phyloP scores from a whole-genome alignment of 768 basidiomycete species.

The Macrocybe gigantea region DNA sequence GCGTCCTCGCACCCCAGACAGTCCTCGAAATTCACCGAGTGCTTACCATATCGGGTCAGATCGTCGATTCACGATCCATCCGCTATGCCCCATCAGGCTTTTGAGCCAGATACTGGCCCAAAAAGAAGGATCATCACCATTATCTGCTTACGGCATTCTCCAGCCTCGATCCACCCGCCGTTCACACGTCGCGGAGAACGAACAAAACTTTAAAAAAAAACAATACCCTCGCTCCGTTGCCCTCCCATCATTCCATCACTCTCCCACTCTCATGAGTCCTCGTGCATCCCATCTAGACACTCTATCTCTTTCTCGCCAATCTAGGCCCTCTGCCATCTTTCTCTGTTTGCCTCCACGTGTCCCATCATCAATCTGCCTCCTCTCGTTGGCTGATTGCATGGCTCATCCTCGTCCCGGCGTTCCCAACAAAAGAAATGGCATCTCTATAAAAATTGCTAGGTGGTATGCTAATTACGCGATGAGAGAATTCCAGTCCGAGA shows the following conservation, averaged over 20 bases:
- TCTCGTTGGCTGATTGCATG: no score
- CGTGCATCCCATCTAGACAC: conserved; percentile 1
- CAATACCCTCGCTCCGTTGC: neutral
- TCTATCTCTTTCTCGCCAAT: neutral
- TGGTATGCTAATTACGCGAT: conserved; percentile 1
- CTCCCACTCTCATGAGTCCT: neutral
- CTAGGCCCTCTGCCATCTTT: no score
- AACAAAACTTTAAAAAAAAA: conserved; percentile 4
- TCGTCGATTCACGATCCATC: conserved; percentile 16
- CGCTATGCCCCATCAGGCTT: conserved; percentile 14
- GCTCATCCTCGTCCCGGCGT: no score
- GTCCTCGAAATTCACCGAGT: neutral
- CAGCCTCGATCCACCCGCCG: conserved; percentile 12
- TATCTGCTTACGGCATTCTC: conserved; percentile 17
- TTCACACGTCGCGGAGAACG: conserved; percentile 19
- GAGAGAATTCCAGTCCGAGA: neutral
- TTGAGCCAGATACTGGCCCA: conserved; percentile 16
- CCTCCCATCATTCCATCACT: conserved; percentile 2
- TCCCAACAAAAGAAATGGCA: no score
- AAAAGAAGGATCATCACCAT: no score
- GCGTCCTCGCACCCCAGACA: no score
- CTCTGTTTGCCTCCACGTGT: no score
- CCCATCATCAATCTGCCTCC: no score
- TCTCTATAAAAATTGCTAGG: neutral
- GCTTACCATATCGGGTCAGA: conserved; percentile 20